Evolutionary conservation across 768 basidiomycete species (phyloP), one percentile per base, ranked within the genome.

Genomic region (Paxillus ammoniavirescens): DNA sequence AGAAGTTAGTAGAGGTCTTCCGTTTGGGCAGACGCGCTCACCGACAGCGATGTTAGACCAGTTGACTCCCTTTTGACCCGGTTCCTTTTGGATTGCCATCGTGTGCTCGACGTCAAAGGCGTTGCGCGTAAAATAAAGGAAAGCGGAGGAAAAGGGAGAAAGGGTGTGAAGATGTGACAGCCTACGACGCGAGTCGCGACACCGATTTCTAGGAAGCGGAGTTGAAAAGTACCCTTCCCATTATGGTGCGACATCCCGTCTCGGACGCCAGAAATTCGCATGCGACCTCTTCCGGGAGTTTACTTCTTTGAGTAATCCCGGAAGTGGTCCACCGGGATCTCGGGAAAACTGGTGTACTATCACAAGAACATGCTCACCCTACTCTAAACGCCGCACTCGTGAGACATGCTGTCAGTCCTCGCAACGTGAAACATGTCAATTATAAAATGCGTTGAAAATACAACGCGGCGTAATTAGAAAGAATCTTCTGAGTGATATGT

Each of bases 41-140:
- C 92, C 92, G 70, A 96, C 87, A 60, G 91, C 93, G 75, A 95
- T 94, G 75, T 94, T 95, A 63, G 90, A 91, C 91, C 91, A 95
- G 77, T 80, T 93, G 61, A 93, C 77, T 66, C 91, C 91, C 74
- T 94, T 93, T 72, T 93, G 89, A 55, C 91, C 93, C 49, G 93
- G 92, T 75, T 91, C 88, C 72, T 81, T 84, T 70, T 86, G 79
- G 64, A 92, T 82, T 75, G 83, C 90, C 91, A 93, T 92, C 66
- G 68, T 65, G 57, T 56, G 40, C 56, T 54, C 8, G 63, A 60
- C 54, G 56, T 57, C 46, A 56, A 37, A 15, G 45, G 52, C 43
- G 21, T 44, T 23, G 47, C 50, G 60, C 48, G 58, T 42, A 50
- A 53, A 56, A 51, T n/a, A n/a, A n/a, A n/a, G n/a, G n/a, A 50